Percentiles rank a stretch among this genome's conserved stretches.
Conservation (phyloP, 768 basidiomycete species). For the Rhizopogon vulgaris region DNA sequence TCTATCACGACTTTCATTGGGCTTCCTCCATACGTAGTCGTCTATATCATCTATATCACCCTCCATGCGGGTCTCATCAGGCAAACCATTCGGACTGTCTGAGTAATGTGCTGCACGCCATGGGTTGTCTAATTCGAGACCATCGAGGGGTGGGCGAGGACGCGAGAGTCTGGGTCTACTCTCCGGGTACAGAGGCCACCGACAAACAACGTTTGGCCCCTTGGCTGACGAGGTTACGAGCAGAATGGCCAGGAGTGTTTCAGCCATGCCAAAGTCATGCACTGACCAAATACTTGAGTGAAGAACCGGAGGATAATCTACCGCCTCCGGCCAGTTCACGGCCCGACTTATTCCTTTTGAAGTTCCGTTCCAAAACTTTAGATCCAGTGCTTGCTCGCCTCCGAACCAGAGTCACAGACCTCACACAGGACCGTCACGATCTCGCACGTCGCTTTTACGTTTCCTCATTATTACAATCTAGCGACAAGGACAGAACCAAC, state of each 20-base stretch:
- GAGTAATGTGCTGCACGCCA: constrained; percentile 61
- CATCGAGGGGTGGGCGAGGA: constrained; percentile 48
- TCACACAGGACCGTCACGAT: neutral
- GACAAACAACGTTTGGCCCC: constrained; percentile 71
- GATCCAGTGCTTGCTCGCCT: neutral
- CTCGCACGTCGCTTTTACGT: neutral
- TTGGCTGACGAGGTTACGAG: constrained; percentile 83
- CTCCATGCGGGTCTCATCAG: constrained; percentile 8
- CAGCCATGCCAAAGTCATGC: constrained; percentile 45
- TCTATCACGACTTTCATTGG: constrained; percentile 41
- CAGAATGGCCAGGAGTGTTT: constrained; percentile 73
- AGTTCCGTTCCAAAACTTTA: neutral
- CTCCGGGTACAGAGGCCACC: constrained; percentile 76
- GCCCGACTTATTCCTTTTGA: neutral
- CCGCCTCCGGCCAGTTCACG: neutral
- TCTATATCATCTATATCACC: constrained; percentile 22
- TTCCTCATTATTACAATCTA: neutral
- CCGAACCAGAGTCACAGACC: neutral
- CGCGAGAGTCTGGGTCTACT: constrained; percentile 61
- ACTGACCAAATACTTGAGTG: neutral
- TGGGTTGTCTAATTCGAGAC: constrained; percentile 58
- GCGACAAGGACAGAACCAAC: constrained; percentile 9
- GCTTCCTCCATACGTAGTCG: constrained; percentile 63
- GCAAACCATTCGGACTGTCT: constrained; percentile 25
- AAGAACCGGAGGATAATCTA: neutral